phyloP scores from a whole-genome alignment of 371 early-diverging fungal genomes.

The Mucor mucedo region DNA sequence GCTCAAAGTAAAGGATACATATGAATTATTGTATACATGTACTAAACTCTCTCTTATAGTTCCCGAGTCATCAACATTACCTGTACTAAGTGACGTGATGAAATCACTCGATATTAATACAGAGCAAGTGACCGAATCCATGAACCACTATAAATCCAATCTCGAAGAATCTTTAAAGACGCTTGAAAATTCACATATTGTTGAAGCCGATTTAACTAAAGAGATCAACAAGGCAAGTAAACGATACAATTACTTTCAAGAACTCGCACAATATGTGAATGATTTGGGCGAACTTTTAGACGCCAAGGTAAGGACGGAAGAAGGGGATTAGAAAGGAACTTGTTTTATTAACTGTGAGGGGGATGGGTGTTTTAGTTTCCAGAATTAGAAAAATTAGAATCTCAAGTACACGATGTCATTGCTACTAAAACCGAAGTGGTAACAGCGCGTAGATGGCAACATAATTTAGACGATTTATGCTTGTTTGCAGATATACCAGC shows the following conservation, averaged over 20 bases:
- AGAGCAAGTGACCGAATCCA: slow-evolving; percentile 34
- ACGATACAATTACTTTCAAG: slow-evolving; percentile 73
- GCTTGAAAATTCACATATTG: slow-evolving; percentile 37
- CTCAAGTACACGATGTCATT: slow-evolving; percentile 52
- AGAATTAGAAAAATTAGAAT: slow-evolving; percentile 66
- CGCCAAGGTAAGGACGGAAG: slow-evolving; percentile 52
- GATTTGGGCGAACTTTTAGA: slow-evolving; percentile 76
- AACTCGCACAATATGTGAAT: slow-evolving; percentile 61
- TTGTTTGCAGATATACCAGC: slow-evolving; percentile 36
- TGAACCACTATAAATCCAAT: slow-evolving; percentile 53
- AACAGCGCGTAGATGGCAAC: slow-evolving; percentile 42
- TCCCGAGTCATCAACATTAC: slow-evolving; percentile 55
- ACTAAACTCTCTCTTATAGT: slow-evolving; percentile 44
- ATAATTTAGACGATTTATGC: slow-evolving; percentile 55
- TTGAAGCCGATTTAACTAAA: slow-evolving; percentile 43
- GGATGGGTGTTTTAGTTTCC: slow-evolving; percentile 49
- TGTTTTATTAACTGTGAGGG: no score
- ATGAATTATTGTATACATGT: neutral
- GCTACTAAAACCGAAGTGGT: slow-evolving; percentile 46
- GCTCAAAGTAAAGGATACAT: slow-evolving; percentile 36
- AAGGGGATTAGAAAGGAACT: no score
- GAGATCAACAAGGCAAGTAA: slow-evolving; percentile 55
- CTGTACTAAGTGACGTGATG: slow-evolving; percentile 54
- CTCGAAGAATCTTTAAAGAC: slow-evolving; percentile 53
- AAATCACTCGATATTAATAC: slow-evolving; percentile 41